Conservation (phyloP, 225 moss, liverwort and hornwort species). For the Physcomitrellopsis africana region DNA sequence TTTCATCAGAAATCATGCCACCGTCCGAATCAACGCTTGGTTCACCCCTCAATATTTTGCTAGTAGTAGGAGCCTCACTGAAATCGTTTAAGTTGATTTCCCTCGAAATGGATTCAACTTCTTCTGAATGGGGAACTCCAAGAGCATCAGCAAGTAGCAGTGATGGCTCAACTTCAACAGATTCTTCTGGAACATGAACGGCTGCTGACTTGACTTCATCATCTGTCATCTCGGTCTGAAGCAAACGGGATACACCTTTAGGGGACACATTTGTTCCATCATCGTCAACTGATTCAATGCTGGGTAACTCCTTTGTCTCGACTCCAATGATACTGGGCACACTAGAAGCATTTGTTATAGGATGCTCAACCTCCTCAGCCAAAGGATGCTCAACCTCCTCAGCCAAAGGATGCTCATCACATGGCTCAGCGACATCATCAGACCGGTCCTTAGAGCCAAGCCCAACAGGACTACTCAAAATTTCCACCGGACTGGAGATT, state of each 20-base stretch:
- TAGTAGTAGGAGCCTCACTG: slow-evolving; percentile 18
- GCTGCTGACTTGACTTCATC: slow-evolving; percentile 25
- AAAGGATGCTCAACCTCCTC: slow-evolving; percentile 19
- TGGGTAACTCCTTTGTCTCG: slow-evolving; percentile 20
- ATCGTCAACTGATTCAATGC: not conserved
- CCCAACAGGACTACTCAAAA: slow-evolving; percentile 4
- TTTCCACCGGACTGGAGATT: not conserved
- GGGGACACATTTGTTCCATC: not conserved
- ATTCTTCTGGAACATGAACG: slow-evolving; percentile 7
- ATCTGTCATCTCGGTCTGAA: slow-evolving; percentile 25
- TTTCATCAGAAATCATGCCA: not conserved
- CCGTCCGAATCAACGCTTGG: slow-evolving; percentile 16
- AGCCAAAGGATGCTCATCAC: slow-evolving; percentile 23
- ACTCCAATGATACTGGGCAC: slow-evolving; percentile 10
- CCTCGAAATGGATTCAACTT: slow-evolving; percentile 19
- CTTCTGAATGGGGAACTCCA: slow-evolving; percentile 6
- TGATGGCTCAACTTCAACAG: slow-evolving; percentile 1
- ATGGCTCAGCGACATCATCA: slow-evolving; percentile 11
- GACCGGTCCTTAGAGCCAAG: slow-evolving; percentile 12
- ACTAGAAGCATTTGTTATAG: slow-evolving; percentile 12
- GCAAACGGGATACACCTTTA: slow-evolving; percentile 19
- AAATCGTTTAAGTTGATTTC: slow-evolving; percentile 32
- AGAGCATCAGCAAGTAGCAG: not conserved
- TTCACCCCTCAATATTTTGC: not conserved
- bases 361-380: slow-evolving; percentile 15